phyloP scores from a whole-genome alignment of 495 filamentous ascomycete species.

The Lasiosphaeria hispida region DNA sequence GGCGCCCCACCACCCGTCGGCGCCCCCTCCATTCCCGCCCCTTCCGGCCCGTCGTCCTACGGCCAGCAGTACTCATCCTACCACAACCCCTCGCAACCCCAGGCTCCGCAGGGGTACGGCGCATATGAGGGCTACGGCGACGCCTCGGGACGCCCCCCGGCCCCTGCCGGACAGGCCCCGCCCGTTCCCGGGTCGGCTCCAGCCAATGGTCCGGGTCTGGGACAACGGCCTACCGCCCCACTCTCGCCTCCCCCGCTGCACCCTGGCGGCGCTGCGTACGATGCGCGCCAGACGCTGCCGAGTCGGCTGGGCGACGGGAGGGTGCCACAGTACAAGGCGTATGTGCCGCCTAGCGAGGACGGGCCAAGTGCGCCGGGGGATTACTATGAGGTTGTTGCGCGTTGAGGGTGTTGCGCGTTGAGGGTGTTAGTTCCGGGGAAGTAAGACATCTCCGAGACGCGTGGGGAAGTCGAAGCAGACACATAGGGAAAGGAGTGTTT shows the following conservation, averaged over 20 bases:
- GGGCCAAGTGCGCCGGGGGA: constrained; percentile 22
- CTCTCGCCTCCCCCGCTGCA: constrained; percentile 43
- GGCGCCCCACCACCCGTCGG: constrained; percentile 23
- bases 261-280: constrained; percentile 38
- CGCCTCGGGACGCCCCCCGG: constrained; percentile 38
- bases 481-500: neutral
- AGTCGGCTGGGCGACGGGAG: constrained; percentile 26
- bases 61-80: neutral
- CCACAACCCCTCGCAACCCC: constrained; percentile 10
- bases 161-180: constrained; percentile 34
- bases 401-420: no score
- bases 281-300: constrained; percentile 41
- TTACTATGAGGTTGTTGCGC: constrained; percentile 28
- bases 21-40: constrained; percentile 23
- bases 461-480: neutral
- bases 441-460: no score
- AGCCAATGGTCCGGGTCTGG: constrained; percentile 41
- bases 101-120: constrained; percentile 29
- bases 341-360: constrained; percentile 29
- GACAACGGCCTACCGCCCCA: constrained; percentile 35
- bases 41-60: constrained; percentile 23
- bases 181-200: constrained; percentile 41
- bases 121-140: constrained; percentile 7
- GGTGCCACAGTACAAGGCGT: constrained; percentile 36
- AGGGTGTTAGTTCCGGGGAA: no score